Evolutionary conservation across 1,284 basidiomycete species (phyloP), one percentile per base, ranked within the genome.

Genomic region (Schizophyllum amplum): DNA sequence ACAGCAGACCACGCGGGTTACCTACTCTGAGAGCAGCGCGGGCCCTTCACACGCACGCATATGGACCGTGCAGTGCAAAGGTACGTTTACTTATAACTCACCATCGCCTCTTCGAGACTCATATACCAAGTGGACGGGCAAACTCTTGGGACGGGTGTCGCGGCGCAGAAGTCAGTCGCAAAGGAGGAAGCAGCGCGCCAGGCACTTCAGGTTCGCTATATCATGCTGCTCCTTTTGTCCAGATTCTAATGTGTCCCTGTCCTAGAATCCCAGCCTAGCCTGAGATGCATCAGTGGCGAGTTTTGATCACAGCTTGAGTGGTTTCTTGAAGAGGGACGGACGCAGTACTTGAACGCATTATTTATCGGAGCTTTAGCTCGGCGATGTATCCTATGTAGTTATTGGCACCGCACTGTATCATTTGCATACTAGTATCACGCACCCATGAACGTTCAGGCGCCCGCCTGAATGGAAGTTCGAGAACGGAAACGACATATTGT

Each of bases 61-160:
- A 23, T 87, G 84, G 84, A 80, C 72, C 4, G 66, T 75, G 6
- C 65, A 72, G 23, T 84, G 80, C 67, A 84, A 81, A 61, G 61
- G 75, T 64, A 20, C 11, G 24, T 51, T 51, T 27, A 27, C 51
- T 25, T 47, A 13, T 47, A 42, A 51, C 22, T 21, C 3, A 50
- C 21, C 11, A 9, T 24, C 22, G 48, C 21, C 11, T 50, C 48
- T 50, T 24, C 20, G 21, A 20, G 48, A 9, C 13, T 13, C 15
- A 9, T 20, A n/a, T 42, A 17, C 33, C 33, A 24, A 50, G 48
- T 50, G 15, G 48, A 50, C 24, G 48, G 48, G 13, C 48, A 50
- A 50, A 9, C 24, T 11, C 24, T 22, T 50, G 83, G 81, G 21
- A 68, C 67, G 22, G 80, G 73, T 17, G 68, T 64, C 0, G 77